phyloP scores from a whole-genome alignment of 1,139 yeast species.

The Magnusiomyces sp. region DNA sequence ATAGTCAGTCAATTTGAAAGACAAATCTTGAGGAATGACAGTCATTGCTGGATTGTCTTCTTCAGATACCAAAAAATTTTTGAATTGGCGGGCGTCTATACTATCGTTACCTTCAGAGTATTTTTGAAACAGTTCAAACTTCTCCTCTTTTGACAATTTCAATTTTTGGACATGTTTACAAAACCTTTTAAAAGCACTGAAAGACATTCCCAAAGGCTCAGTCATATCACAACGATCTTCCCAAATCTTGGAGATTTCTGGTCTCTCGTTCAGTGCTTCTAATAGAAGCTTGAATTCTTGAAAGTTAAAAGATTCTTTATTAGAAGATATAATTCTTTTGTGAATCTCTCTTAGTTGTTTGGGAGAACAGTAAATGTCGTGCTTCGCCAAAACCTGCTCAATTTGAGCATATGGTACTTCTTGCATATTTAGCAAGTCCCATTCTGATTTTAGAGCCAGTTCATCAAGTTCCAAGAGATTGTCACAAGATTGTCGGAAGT shows the following conservation, averaged over 20 bases:
- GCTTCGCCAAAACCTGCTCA: constrained; percentile 50
- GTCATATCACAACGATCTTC: constrained; percentile 17
- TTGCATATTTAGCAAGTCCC: constrained; percentile 42
- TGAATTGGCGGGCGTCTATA: constrained; percentile 33
- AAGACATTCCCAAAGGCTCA: constrained; percentile 23
- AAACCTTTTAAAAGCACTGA: constrained; percentile 41
- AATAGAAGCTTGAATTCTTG: constrained; percentile 58
- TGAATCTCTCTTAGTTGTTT: constrained; percentile 38
- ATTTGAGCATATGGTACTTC: constrained; percentile 50
- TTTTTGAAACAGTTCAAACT: constrained; percentile 3
- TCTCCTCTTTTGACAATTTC: constrained; percentile 37
- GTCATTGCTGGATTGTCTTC: constrained; percentile 33
- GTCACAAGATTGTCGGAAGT: constrained; percentile 44
- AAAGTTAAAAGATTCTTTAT: constrained; percentile 47
- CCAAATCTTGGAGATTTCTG: constrained; percentile 42
- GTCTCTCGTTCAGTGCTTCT: constrained; percentile 41
- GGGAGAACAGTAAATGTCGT: constrained; percentile 58
- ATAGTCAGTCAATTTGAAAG: constrained; percentile 74
- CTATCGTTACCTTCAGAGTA: constrained; percentile 3
- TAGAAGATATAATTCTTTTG: constrained; percentile 40
- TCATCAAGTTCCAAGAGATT: constrained; percentile 47
- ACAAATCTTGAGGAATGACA: constrained; percentile 39
- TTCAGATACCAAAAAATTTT: constrained; percentile 43
- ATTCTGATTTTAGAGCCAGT: constrained; percentile 46
- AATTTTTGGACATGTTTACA: constrained; percentile 20